Percentiles rank a stretch among this genome's conserved stretches.
These are phyloP conservation scores for Anthracocystis panici-leucophaei DNA, from an alignment of 1,284 basidiomycete genomes.

Conservation along the genomic window DNA sequence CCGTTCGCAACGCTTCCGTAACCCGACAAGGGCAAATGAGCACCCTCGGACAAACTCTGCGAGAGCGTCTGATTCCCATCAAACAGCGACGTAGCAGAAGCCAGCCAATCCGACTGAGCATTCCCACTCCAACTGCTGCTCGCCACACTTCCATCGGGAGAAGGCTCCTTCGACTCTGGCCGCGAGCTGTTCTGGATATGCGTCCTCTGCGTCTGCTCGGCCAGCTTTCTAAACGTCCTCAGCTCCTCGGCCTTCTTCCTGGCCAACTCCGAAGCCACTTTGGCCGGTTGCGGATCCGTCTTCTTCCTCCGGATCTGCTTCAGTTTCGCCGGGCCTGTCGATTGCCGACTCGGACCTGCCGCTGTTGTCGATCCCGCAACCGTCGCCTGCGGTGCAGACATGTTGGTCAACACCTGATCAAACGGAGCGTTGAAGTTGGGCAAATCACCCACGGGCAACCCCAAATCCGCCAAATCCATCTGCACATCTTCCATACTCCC, in stretches of 20 bases:
- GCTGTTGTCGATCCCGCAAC: background rate
- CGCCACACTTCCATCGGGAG: slow-evolving; percentile 32
- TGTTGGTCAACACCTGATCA: slow-evolving; percentile 25
- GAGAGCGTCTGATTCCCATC: slow-evolving; percentile 11
- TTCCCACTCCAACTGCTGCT: slow-evolving; percentile 23
- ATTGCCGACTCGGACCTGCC: slow-evolving; percentile 20
- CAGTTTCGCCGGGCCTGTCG: slow-evolving; percentile 25
- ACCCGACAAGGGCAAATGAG: slow-evolving; percentile 32
- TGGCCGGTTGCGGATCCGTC: slow-evolving; percentile 41
- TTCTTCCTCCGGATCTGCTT: slow-evolving; percentile 48
- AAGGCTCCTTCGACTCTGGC: slow-evolving; percentile 33
- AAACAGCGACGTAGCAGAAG: slow-evolving; percentile 21
- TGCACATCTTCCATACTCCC: slow-evolving; percentile 50
- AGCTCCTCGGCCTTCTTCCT: slow-evolving; percentile 50
- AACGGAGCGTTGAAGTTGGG: slow-evolving; percentile 53
- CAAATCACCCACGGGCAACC: slow-evolving; percentile 26
- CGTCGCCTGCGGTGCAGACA: slow-evolving; percentile 6
- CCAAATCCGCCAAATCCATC: slow-evolving; percentile 48
- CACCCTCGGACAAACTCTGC: slow-evolving; percentile 37
- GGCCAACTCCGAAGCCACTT: slow-evolving; percentile 43
- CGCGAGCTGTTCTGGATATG: slow-evolving; percentile 41
- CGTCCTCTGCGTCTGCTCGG: slow-evolving; percentile 50
- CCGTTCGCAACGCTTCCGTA: slow-evolving; percentile 23
- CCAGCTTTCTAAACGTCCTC: slow-evolving; percentile 37
- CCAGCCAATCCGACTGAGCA: slow-evolving; percentile 37